Conservation (phyloP, 139 green algal species). For the Chlamydomonas incerta region DNA sequence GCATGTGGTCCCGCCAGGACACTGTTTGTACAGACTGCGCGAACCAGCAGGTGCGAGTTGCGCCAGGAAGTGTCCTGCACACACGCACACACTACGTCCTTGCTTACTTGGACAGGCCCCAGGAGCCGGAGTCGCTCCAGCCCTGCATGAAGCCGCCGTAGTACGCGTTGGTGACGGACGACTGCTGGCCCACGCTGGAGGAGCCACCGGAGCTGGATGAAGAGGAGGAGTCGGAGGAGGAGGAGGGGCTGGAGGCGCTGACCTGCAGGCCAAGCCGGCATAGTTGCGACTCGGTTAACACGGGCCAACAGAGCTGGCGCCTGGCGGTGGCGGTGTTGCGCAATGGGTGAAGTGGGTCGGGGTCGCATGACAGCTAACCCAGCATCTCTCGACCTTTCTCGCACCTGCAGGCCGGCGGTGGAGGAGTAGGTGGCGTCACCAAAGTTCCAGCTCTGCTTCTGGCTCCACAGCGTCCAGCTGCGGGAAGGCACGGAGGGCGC, state of each 20-base stretch:
- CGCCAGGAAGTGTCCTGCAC: too few relatives aligned
- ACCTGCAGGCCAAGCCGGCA: too few relatives aligned
- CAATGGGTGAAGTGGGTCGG: too few relatives aligned
- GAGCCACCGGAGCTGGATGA: not conserved
- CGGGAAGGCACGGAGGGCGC: not conserved
- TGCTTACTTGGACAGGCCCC: conserved; percentile 13
- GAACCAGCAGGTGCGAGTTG: too few relatives aligned
- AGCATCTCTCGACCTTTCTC: too few relatives aligned
- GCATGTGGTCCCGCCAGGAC: too few relatives aligned
- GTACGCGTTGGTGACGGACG: conserved; percentile 26
- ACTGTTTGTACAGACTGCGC: too few relatives aligned
- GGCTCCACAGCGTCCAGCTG: not conserved
- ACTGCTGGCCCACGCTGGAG: not conserved
- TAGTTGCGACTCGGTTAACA: too few relatives aligned
- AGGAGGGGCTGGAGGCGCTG: not conserved
- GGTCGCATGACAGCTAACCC: too few relatives aligned
- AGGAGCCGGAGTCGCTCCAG: conserved; percentile 24
- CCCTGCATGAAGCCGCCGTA: conserved; percentile 42
- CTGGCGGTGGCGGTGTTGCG: too few relatives aligned
- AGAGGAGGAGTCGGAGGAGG: not conserved
- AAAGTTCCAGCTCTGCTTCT: not conserved
- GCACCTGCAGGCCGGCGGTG: not conserved
- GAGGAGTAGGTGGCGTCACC: not conserved
- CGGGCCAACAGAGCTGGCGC: too few relatives aligned
- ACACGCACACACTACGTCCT: too few relatives aligned